Evolutionary conservation across 2,329 filamentous ascomycete genomes (phyloP).

Genomic region (Piedraia hortae): DNA sequence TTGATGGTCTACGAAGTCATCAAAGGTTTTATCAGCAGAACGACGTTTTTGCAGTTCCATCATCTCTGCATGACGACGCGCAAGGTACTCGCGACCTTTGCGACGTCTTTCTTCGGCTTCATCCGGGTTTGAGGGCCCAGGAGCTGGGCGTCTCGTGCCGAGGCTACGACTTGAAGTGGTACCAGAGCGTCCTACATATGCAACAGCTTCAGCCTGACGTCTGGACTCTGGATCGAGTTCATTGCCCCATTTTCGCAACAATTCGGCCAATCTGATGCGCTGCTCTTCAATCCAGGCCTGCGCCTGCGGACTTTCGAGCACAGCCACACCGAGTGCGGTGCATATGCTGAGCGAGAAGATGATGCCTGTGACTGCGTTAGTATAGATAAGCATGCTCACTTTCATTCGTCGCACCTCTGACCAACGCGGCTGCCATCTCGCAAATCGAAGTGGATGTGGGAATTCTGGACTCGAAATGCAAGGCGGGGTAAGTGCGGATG

Average conservation of each 20-base stretch:
- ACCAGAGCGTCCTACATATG: constrained; percentile 11
- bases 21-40: constrained; percentile 7
- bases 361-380: too few species aligned
- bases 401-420: too few species aligned
- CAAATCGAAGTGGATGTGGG: too few species aligned
- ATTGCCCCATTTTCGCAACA: constrained; percentile 30
- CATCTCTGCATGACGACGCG: constrained; percentile 12
- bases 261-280: constrained; percentile 31
- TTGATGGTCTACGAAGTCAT: constrained; percentile 10
- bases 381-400: too few species aligned
- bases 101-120: constrained; percentile 12
- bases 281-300: constrained; percentile 33
- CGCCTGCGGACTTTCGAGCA: constrained; percentile 35
- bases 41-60: constrained; percentile 10
- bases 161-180: constrained; percentile 7
- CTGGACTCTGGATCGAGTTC: constrained; percentile 24
- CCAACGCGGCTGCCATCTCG: too few species aligned
- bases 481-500: too few species aligned
- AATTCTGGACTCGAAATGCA: too few species aligned
- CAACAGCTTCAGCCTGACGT: constrained; percentile 13
- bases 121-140: constrained; percentile 9
- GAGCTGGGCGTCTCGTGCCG: constrained; percentile 7
- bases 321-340: constrained; percentile 32
- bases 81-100: constrained; percentile 13
- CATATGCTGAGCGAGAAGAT: constrained; percentile 33